Evolutionary conservation across 2,329 filamentous ascomycete species (phyloP).

Genomic region (Botrytis porri): DNA sequence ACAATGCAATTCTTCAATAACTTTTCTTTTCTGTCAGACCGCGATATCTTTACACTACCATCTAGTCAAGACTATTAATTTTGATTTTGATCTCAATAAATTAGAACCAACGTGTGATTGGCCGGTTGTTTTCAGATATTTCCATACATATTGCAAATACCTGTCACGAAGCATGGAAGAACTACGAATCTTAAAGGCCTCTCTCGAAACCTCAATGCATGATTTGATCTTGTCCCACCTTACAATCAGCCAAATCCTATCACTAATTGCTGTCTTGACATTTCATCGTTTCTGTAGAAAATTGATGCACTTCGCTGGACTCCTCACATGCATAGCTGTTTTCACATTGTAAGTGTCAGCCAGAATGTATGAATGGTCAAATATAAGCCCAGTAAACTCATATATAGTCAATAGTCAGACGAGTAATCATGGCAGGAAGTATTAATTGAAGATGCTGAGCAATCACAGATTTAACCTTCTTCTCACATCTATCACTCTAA

Average conservation of each 20-base stretch:
- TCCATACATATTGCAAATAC: not conserved
- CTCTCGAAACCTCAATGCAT: not conserved
- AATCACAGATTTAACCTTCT: not conserved
- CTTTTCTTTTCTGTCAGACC: not conserved
- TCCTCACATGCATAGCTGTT: rapidly evolving
- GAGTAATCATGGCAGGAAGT: rapidly evolving
- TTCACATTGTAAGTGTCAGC: not conserved
- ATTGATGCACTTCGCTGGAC: rapidly evolving
- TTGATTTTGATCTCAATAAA: not conserved
- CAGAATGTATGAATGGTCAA: not conserved
- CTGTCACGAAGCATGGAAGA: not conserved
- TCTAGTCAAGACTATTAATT: not conserved
- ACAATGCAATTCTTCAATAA: not conserved
- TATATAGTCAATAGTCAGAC: not conserved
- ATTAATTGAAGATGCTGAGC: not conserved
- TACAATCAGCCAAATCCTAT: not conserved
- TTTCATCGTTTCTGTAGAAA: not conserved
- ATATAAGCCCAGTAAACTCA: not conserved
- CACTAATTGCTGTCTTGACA: not conserved
- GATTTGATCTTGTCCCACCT: not conserved
- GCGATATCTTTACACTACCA: not conserved
- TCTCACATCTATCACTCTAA: not conserved
- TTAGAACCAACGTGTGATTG: not conserved
- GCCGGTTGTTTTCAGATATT: not conserved
- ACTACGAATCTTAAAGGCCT: not conserved